A percentile compares a stretch with the other conserved stretches of the same genome.
Conservation (phyloP, 2,329 filamentous ascomycete genomes). For the Kalaharituber pfeilii region DNA sequence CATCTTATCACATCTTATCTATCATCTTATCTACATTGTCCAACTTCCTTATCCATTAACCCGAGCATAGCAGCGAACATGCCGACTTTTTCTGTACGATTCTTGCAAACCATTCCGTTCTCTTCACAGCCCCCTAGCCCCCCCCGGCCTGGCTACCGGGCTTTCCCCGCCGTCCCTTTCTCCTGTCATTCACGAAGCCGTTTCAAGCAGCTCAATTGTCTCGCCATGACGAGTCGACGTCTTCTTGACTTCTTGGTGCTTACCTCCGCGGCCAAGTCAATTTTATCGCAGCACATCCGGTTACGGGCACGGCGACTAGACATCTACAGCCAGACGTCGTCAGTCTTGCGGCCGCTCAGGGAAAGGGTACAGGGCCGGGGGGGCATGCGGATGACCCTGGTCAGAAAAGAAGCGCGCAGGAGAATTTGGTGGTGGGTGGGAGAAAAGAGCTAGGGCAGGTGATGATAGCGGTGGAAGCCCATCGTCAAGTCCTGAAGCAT, state of each 20-base stretch:
- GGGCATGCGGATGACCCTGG: slow-evolving; percentile 11
- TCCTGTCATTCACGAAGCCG: too few species aligned
- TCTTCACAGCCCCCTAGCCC: too few species aligned
- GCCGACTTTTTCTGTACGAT: too few species aligned
- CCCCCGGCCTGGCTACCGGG: too few species aligned
- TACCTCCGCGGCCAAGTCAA: slow-evolving; percentile 26
- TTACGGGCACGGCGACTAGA: slow-evolving; percentile 45
- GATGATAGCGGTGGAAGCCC: background rate
- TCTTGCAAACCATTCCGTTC: too few species aligned
- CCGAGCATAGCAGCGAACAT: too few species aligned
- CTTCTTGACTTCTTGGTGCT: slow-evolving; percentile 29
- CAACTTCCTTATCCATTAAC: too few species aligned
- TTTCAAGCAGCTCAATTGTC: too few species aligned
- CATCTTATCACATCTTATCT: too few species aligned
- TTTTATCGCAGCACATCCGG: slow-evolving; percentile 37
- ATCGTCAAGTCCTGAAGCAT: background rate
- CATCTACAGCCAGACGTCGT: slow-evolving; percentile 46
- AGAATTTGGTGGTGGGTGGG: background rate
- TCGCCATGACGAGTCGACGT: slow-evolving; percentile 35
- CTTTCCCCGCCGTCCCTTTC: too few species aligned
- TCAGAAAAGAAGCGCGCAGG: slow-evolving; percentile 1
- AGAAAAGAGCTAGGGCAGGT: background rate
- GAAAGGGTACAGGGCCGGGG: slow-evolving; percentile 1
- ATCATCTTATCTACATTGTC: too few species aligned
- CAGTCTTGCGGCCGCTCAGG: slow-evolving; percentile 41